Evolutionary conservation across 148 eudicot species (phyloP).

Genomic region (Amaranthus cruentus): DNA sequence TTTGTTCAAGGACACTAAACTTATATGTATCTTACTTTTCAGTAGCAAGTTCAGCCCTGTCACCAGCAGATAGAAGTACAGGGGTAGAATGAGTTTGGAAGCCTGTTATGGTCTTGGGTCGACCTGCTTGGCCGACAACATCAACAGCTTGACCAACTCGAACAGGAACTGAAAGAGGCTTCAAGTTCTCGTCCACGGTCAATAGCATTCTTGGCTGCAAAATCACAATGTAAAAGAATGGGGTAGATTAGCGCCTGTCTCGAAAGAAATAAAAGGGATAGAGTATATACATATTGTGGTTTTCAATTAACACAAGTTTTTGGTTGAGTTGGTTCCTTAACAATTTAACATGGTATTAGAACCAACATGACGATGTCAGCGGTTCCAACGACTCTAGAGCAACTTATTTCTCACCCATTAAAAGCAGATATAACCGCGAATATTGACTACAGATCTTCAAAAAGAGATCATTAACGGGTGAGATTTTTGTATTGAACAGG

Average conservation of each 20-base stretch:
- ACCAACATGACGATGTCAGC: too few relatives aligned
- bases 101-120: conserved; percentile 86
- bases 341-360: too few relatives aligned
- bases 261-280: too few relatives aligned
- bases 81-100: conserved; percentile 94
- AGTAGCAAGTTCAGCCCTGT: conserved; percentile 87
- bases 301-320: neutral
- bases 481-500: too few relatives aligned
- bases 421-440: too few relatives aligned
- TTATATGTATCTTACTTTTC: conserved; percentile 47
- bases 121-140: conserved; percentile 91
- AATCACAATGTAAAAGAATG: neutral
- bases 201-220: conserved; percentile 84
- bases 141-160: conserved; percentile 93
- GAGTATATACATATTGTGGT: neutral
- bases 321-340: too few relatives aligned
- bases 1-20: too few relatives aligned
- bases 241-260: neutral
- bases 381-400: too few relatives aligned
- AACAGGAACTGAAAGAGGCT: conserved; percentile 81
- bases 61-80: conserved; percentile 79
- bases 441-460: too few relatives aligned
- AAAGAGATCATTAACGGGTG: too few relatives aligned
- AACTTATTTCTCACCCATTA: too few relatives aligned
- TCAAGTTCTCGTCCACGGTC: conserved; percentile 84